These are phyloP conservation scores for Ustilago shanxiensis DNA, from an alignment of 1,284 basidiomycete genomes.

Conservation along the genomic window DNA sequence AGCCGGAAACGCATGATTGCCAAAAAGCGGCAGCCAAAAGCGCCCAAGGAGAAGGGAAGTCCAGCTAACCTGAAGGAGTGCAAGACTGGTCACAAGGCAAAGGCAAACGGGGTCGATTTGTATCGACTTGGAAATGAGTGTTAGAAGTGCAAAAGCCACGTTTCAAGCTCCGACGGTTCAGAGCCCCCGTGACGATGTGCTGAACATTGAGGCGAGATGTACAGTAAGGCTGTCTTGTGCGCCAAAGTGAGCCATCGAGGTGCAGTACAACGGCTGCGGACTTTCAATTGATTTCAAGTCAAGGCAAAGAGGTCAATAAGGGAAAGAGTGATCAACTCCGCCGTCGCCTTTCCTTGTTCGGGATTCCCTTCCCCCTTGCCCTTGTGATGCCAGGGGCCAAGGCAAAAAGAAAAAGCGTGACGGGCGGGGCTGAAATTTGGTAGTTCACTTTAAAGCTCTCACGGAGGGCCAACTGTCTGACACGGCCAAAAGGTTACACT, in stretches of 20 bases:
- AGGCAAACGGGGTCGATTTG: not conserved
- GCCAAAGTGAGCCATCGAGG: too few species aligned
- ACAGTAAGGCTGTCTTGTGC: too few species aligned
- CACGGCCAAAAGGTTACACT: too few species aligned
- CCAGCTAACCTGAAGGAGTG: too few species aligned
- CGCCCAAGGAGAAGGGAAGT: too few species aligned
- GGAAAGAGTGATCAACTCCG: not conserved
- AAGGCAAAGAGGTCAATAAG: not conserved
- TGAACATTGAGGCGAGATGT: too few species aligned
- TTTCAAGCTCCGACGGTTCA: not conserved
- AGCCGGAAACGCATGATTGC: not conserved
- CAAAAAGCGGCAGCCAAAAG: too few species aligned
- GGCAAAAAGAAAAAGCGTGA: not conserved
- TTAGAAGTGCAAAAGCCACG: not conserved
- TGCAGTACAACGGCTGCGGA: too few species aligned
- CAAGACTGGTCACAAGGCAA: too few species aligned
- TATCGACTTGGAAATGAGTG: not conserved
- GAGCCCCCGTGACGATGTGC: too few species aligned
- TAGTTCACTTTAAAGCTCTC: not conserved
- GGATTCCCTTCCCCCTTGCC: too few species aligned
- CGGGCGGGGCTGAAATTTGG: not conserved
- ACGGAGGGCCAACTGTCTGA: not conserved
- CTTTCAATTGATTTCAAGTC: not conserved
- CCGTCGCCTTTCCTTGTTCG: too few species aligned
- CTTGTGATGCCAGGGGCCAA: slow-evolving; percentile 1